Base-by-base conservation (phyloP, 2,329 filamentous ascomycete species). In the Aspergillus spinulosporus region DNA sequence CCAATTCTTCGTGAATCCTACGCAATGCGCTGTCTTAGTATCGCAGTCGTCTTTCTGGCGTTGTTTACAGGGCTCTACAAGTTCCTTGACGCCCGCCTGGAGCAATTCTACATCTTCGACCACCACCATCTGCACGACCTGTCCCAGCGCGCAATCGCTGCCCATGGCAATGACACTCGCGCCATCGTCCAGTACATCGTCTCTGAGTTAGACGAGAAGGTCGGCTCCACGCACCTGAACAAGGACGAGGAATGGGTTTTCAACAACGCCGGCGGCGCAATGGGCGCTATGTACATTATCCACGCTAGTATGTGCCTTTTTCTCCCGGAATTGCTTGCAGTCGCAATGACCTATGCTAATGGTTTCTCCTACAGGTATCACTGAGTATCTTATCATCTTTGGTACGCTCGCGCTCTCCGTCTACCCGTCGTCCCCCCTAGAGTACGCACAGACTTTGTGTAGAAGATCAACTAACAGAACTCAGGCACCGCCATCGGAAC, bases 211-310 rank as follows among this genome's bases (percentile, higher is more conserved):
- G 78, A 79, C 64, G 76, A 77, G 64, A 82, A 80, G 61, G 59
- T 76, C 37, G 70, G 68, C 11, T 62, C 68, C 12, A 68, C 70
- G 29, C 65, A 90, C 73, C 69, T 93, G 69, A 91, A 88, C 76
- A 71, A 83, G 54, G 78, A 88, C 57, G 85, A 93, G 76, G 88
- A 93, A 74, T 96, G 90, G 90, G 81, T 95, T 45, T 93, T 96
- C 68, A 96, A 95, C 81, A 95, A 95, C 69, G 90, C 90, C 50
- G 91, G 91, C 51, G 91, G 91, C 61, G 90, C 90, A 51, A 96
- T 95, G 91, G 91, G 91, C 54, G 89, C 84, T 68, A 94, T 95
- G 91, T 92, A 90, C 73, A 87, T 95, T 62, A 87, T 95, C 66
- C 91, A 95, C 71, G 89, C 90, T 58, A 92, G 88, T 88, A 74